Evolutionary conservation across 495 filamentous ascomycete species (phyloP).

Genomic region (Penicillium salamii): DNA sequence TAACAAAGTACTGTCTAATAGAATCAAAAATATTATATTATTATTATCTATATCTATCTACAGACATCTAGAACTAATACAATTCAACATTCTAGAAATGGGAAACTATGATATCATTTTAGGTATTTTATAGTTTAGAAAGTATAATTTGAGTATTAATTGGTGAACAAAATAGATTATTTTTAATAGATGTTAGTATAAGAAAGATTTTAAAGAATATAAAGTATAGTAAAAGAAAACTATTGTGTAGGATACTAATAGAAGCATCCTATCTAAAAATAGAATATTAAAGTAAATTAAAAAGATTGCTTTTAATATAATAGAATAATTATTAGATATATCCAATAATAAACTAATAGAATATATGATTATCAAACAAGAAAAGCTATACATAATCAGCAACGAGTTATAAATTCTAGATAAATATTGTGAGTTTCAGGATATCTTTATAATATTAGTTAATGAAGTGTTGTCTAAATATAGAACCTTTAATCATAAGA

Average conservation of each 20-base stretch:
- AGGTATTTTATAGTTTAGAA: not conserved
- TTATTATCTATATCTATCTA: not conserved
- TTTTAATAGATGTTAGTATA: not conserved
- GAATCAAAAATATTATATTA: not conserved
- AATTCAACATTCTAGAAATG: not conserved
- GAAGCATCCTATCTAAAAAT: not conserved
- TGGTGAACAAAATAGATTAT: not conserved
- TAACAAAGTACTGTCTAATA: not conserved
- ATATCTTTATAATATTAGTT: not conserved
- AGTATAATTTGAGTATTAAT: not conserved
- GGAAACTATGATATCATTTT: not conserved
- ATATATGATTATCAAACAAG: not conserved
- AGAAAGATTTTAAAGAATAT: not conserved
- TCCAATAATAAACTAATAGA: not conserved
- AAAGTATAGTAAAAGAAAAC: not conserved
- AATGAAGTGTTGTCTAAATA: not conserved
- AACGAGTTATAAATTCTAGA: constrained; percentile 4
- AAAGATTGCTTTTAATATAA: not conserved
- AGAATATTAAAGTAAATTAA: not conserved
- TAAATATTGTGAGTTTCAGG: constrained; percentile 2
- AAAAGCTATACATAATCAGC: not conserved
- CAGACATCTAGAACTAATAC: not conserved
- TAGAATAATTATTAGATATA: not conserved
- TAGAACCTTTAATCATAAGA: not conserved
- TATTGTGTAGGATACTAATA: not conserved